Percentiles rank a stretch among this genome's conserved stretches.
Evolutionary conservation across 2,329 filamentous ascomycete genomes (phyloP).

Genomic region (Aspergillus phoenicis): DNA sequence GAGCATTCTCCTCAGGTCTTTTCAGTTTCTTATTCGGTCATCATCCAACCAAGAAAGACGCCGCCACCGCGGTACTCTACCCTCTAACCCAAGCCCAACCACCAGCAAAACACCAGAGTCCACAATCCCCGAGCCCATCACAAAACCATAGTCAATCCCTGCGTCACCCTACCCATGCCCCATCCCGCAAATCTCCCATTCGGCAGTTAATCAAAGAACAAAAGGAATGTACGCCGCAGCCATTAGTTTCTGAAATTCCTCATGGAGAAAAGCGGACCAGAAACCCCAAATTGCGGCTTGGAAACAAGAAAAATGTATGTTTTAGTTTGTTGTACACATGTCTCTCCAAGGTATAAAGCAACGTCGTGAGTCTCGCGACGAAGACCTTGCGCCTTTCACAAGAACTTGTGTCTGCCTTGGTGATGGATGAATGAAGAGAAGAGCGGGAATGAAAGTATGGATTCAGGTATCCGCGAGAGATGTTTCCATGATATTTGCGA

Average conservation of each 20-base stretch:
- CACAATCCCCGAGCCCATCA: constrained; percentile 16
- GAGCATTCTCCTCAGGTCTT: constrained; percentile 49
- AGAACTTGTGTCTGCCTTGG: constrained; percentile 28
- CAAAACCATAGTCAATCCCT: constrained; percentile 6
- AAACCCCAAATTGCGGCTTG: constrained; percentile 43
- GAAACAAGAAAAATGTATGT: background rate
- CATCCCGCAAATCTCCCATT: constrained; percentile 5
- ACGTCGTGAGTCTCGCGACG: constrained; percentile 28
- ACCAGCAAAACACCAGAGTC: constrained; percentile 16
- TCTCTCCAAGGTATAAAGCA: constrained; percentile 27
- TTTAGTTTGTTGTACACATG: constrained; percentile 29
- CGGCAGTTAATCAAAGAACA: constrained; percentile 11
- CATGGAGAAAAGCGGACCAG: constrained; percentile 44
- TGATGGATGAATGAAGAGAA: constrained; percentile 3
- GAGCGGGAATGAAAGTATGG: background rate
- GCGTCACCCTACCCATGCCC: constrained; percentile 10
- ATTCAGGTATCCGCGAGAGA: constrained; percentile 3
- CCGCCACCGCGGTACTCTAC: constrained; percentile 34
- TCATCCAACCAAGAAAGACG: constrained; percentile 38
- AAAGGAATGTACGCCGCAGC: constrained; percentile 41
- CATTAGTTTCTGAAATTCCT: constrained; percentile 47
- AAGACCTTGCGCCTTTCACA: constrained; percentile 30
- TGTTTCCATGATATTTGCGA: constrained; percentile 1
- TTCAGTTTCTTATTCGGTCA: constrained; percentile 45
- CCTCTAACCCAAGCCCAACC: constrained; percentile 16